phyloP scores from a whole-genome alignment of 2,329 filamentous ascomycete genomes.

The Ophiocordyceps camponoti-floridani region DNA sequence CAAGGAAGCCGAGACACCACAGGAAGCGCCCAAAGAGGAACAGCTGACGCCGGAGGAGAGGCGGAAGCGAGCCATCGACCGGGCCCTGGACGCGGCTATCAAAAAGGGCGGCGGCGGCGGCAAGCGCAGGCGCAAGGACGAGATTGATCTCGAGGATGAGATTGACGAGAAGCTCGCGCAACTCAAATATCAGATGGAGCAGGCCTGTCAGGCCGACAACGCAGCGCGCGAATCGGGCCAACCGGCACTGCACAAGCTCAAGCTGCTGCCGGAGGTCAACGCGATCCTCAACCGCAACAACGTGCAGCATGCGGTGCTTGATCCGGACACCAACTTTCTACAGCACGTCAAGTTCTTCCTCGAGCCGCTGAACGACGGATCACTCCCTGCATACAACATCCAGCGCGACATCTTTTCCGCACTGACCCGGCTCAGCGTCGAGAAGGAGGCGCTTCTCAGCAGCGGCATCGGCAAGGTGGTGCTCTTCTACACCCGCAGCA shows the following conservation, averaged over 20 bases:
- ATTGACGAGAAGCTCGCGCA: constrained; percentile 80
- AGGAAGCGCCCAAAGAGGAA: constrained; percentile 55
- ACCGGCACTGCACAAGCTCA: constrained; percentile 82
- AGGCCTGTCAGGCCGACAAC: constrained; percentile 75
- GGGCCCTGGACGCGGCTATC: constrained; percentile 72
- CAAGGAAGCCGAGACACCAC: constrained; percentile 22
- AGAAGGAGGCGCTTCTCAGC: constrained; percentile 76
- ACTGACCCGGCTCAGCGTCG: constrained; percentile 64
- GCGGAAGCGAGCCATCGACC: constrained; percentile 66
- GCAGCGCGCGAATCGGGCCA: constrained; percentile 59
- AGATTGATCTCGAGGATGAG: constrained; percentile 79
- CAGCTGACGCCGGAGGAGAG: constrained; percentile 70
- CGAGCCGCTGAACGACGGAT: constrained; percentile 85
- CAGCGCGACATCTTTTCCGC: constrained; percentile 85
- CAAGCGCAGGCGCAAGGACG: constrained; percentile 67
- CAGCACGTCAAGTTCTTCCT: constrained; percentile 95
- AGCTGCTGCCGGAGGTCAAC: constrained; percentile 81
- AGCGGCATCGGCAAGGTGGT: constrained; percentile 94
- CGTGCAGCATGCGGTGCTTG: constrained; percentile 66
- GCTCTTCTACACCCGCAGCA: constrained; percentile 92
- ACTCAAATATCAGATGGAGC: constrained; percentile 79
- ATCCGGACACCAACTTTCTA: constrained; percentile 87
- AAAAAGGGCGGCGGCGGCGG: constrained; percentile 52
- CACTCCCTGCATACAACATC: constrained; percentile 89
- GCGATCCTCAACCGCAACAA: constrained; percentile 79